Evolutionary conservation across 805 yeast species (phyloP), one percentile per base, ranked within the genome.

Genomic region (Sungouiozyma intestinalis): DNA sequence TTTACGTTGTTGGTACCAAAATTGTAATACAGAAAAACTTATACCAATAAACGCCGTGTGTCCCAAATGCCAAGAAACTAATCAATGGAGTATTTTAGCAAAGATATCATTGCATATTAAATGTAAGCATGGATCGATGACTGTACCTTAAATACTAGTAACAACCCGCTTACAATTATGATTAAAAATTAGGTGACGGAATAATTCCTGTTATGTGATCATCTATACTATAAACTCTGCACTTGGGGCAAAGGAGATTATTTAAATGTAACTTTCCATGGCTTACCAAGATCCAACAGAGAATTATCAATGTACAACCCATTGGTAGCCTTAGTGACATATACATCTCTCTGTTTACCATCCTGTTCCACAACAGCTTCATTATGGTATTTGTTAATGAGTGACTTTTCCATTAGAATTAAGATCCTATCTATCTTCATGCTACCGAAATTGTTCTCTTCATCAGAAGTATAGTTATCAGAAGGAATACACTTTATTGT

Each of bases 381-480:
- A 3, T 40, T 43, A 7, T 43, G 31, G 14, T 39, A 6, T 2
- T 15, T 14, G 13, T 45, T 32, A 2, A 37, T 35, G 3, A 39
- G 40, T 5, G 24, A 16, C 3, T 48, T 48, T 3, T 48, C 48
- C 3, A 76, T 76, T 27, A 78, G 59, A 32, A 85, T 50, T 1
- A 75, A 55, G 14, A 84, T 69, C 47, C 68, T 74, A 48, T 80
- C 86, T 40, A 84, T 62, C 4, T 50, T 58, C n/a, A 72, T 66
- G 13, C 48, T 50, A n/a, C 60, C 65, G 18, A 66, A 54, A 5
- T 38, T 33, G 13, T n/a, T 16, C 20, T 9, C 3, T 8, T 55
- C 41, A 3, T 50, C 45, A 35, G 55, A 55, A 2, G 40, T n/a
- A 4, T 53, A 42, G 5, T 57, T 58, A 27, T 57, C 62, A 6